These are phyloP conservation scores for Colletotrichum sp. DNA, from an alignment of 2,329 filamentous ascomycete genomes.

Conservation along the genomic window DNA sequence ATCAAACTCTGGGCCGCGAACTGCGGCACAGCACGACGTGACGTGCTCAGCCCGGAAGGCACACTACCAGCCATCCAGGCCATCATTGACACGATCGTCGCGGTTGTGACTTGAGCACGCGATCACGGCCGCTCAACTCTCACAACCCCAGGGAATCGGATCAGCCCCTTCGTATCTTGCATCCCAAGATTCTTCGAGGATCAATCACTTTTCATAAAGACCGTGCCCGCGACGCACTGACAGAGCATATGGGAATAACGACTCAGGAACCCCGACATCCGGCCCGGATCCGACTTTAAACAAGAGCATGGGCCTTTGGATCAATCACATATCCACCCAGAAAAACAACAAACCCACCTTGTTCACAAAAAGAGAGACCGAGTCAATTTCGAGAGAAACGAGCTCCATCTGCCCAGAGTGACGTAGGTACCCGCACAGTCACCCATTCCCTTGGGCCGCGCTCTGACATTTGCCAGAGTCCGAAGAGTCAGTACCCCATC, in stretches of 20 bases:
- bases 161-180: background rate
- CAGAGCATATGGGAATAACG: background rate
- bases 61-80: background rate
- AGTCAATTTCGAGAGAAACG: background rate
- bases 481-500: background rate
- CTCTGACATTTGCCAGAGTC: background rate
- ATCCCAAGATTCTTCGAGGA: background rate
- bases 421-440: conserved; percentile 11
- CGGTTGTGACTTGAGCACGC: background rate
- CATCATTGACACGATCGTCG: background rate
- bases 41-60: background rate
- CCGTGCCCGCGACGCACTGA: conserved; percentile 1
- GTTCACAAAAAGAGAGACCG: background rate
- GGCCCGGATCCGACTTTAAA: background rate
- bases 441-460: conserved; percentile 13
- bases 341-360: background rate
- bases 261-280: background rate
- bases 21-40: background rate
- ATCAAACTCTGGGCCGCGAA: background rate
- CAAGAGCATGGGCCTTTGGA: background rate
- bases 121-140: background rate
- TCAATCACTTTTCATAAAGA: background rate
- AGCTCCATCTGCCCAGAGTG: conserved; percentile 7
- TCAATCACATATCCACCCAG: background rate
- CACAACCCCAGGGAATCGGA: background rate